Conservation (phyloP, 352 stramenopile species). For the Phytophthora pini region DNA sequence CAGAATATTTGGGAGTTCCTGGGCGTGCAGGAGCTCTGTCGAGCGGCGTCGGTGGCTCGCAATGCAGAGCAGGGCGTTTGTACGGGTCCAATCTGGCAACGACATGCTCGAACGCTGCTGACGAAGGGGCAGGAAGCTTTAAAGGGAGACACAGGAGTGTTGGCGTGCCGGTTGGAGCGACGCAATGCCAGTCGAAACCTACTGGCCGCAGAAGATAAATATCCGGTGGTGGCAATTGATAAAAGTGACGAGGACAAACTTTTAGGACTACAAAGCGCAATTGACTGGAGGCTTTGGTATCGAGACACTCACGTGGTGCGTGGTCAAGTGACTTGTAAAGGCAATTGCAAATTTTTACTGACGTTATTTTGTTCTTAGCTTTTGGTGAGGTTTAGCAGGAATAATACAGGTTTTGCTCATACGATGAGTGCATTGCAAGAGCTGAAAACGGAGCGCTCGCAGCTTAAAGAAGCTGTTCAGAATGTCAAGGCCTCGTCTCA, state of each 20-base stretch:
- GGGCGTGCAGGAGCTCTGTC: slow-evolving; percentile 59
- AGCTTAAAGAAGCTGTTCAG: slow-evolving; percentile 63
- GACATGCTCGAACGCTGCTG: slow-evolving; percentile 38
- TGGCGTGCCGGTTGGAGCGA: slow-evolving; percentile 36
- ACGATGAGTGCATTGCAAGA: slow-evolving; percentile 50
- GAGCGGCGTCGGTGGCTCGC: slow-evolving; percentile 43
- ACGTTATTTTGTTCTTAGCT: slow-evolving; percentile 28
- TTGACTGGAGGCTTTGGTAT: slow-evolving; percentile 67
- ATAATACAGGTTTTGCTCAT: slow-evolving; percentile 44
- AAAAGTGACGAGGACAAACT: slow-evolving; percentile 1
- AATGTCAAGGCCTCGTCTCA: slow-evolving; percentile 47
- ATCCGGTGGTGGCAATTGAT: neutral
- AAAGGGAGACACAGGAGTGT: slow-evolving; percentile 23
- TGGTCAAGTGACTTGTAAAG: neutral
- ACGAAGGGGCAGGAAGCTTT: slow-evolving; percentile 28
- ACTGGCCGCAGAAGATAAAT: slow-evolving; percentile 8
- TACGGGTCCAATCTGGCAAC: slow-evolving; percentile 47
- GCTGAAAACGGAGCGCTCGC: slow-evolving; percentile 51
- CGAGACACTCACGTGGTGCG: slow-evolving; percentile 57
- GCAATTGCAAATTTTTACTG: too few relatives aligned
- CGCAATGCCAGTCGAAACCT: slow-evolving; percentile 45
- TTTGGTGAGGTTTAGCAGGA: slow-evolving; percentile 35
- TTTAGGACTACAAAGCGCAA: slow-evolving; percentile 12
- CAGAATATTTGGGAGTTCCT: slow-evolving; percentile 64
- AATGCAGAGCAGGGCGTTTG: slow-evolving; percentile 42